Evolutionary conservation across 2,329 filamentous ascomycete genomes (phyloP), one percentile per base, ranked within the genome.

Genomic region (Emydomyces testavorans): DNA sequence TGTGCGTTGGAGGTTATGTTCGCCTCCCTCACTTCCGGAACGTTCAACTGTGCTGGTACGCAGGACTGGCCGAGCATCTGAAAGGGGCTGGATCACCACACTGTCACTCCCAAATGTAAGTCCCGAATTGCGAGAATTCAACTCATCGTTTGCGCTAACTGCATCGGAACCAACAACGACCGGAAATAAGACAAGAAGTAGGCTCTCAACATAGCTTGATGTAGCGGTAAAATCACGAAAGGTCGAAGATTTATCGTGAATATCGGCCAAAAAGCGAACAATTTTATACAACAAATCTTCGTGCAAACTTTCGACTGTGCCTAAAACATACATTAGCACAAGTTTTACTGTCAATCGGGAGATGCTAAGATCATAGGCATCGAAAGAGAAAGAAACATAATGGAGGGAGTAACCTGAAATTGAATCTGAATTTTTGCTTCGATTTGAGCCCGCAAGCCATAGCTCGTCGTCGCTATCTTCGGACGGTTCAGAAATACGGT

Each of bases 81-180:
- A 80, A 3, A 85, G 74, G 0, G 86, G 85, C 11, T 85, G 79
- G 51, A 93, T 84, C 20, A 89, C 83, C 1, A 94, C 83, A 64
- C 90, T 86, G 37, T 82, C 80, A 1, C 87, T 87, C 55, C 92
- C 86, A 55, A 94, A 94, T 0, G 80, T 90, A 49, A 94, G 74
- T 1, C 79, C 77, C 8, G 85, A 85, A 55, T 89, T 83, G 56
- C 83, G 77, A 13, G 87, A 89, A 57, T 87, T 80, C n/a, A 96
- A 69, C 63, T 98, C 92, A 0, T 81, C 85, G 57, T 92, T 85
- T 0, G 92, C 81, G 47, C 78, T 83, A 32, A 95, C 82, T 18
- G 81, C 76, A 64, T 95, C 87, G 10, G 85, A 82, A 56, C 86
- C 90, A 21, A 94, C 88, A 42, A 95, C 77, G 15, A 92, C 79